Evolutionary conservation across 495 filamentous ascomycete species (phyloP), one percentile per base, ranked within the genome.

Genomic region (Penicillium salamii): DNA sequence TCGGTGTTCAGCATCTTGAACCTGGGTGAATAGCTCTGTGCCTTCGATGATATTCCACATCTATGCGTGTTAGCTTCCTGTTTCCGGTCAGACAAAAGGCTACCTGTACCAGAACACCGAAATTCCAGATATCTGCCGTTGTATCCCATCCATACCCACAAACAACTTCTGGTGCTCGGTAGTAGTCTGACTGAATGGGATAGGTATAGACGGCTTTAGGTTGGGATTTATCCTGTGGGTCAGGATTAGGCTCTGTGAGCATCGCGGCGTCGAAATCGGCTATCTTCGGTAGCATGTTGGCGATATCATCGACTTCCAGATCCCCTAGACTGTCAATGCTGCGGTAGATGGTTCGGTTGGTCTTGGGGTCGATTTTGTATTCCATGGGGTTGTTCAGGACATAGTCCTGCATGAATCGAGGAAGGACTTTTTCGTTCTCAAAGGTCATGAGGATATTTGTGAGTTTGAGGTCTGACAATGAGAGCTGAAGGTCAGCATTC

Each of bases 241-340:
- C 23, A 4, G 23, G 23, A 26, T 4, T 26, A 8, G 23, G 11
- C 13, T 24, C 20, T 24, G 13, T 7, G 0, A 6, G 11, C 9
- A n/a, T 7, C 4, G 89, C 88, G n/a, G 91, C 72, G 38, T 88
- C 89, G 66, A 92, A 95, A 71, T 95, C 89, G 63, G 87, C 89
- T 54, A 92, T 51, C 52, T 58, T 57, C 2, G 69, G 51, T 47
- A 49, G 53, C 17, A 43, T 19, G n/a, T 32, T 43, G 5, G 9
- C 15, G 14, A 19, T 6, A 14, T 43, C 4, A 3, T 26, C 23
- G 4, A 26, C 23, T 8, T 26, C 4, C 23, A 26, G 23, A 3
- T 26, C 41, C 5, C 68, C 68, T 52, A 72, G 70, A 36, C 68
- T 47, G 53, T 67, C 65, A 31, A 59, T 61, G 28, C 47, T 66